Base-by-base conservation (phyloP, 2,329 filamentous ascomycete genomes). In the Fusarium xyrophilum region DNA sequence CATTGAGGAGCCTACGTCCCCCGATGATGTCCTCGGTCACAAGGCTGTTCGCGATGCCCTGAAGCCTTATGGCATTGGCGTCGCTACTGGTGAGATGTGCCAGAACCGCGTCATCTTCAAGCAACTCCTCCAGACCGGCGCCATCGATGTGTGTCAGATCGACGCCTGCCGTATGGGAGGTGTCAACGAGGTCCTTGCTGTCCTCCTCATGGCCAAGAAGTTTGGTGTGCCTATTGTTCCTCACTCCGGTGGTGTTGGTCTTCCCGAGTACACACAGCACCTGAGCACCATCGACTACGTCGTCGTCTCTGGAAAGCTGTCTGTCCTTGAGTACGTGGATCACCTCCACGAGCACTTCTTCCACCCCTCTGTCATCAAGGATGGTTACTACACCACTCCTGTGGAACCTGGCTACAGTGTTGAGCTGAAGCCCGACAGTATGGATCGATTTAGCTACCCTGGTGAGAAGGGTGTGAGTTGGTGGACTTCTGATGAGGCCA, bases 41-140 rank as follows among this genome's bases (percentile, higher is more conserved):
- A 92, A 91, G 76, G 90, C 92, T 6, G 89, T 97, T 73, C 89
- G 92, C 53, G 90, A 95, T 65, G 93, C 93, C 7, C 88, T 97
- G 14, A 85, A 86, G 73, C 89, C 91, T 1, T 83, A 88, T 75
- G 87, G 87, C 60, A 93, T 97, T 73, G 92, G 92, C 61, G 93
- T 97, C 8, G 93, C 93, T 11, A 97, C 93, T 0, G 93, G 93
- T 67, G 93, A 97, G 82, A 96, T 97, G 93, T 96, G 93, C 82
- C 93, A 97, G 83, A 97, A 97, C 83, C 89, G 93, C 39, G 92
- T 97, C 69, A 88, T 97, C 74, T 97, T 97, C 87, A 97, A 97
- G 85, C 93, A 97, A 81, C 87, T 97, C 64, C 86, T 97, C 53
- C 87, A 90, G 77, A 84, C 88, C 5, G 91, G 91, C 52, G 92